Percentiles rank a stretch among this genome's conserved stretches.
These are phyloP conservation scores for Corymbia citriodora DNA, from an alignment of 441 rosid genomes.

Conservation along the genomic window DNA sequence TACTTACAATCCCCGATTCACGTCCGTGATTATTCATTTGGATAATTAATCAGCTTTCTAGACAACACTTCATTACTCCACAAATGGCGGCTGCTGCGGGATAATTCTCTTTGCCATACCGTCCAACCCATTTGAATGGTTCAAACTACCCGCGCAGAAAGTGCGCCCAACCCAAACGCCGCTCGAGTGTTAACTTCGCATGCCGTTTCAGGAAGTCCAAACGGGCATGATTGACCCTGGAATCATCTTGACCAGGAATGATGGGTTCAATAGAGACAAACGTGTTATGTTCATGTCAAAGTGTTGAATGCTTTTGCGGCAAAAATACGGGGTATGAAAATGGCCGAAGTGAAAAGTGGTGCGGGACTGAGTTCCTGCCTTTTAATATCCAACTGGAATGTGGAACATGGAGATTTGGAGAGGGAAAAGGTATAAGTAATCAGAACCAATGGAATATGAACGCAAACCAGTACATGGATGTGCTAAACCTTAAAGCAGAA, in stretches of 20 bases:
- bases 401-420: neutral
- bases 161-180: neutral
- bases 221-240: neutral
- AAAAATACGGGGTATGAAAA: neutral
- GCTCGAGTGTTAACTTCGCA: neutral
- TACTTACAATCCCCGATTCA: too few species aligned
- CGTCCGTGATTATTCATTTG: too few species aligned
- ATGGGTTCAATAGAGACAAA: neutral
- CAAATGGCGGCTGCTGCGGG: neutral
- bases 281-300: neutral
- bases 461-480: neutral
- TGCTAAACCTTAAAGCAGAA: neutral
- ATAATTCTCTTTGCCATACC: neutral
- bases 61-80: too few species aligned
- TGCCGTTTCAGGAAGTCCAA: neutral
- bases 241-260: neutral
- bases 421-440: neutral
- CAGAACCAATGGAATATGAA: neutral
- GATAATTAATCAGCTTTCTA: too few species aligned
- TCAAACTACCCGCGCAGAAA: neutral
- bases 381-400: neutral
- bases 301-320: neutral
- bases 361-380: neutral
- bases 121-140: neutral
- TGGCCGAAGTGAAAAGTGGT: neutral